phyloP scores from a whole-genome alignment of 2,329 filamentous ascomycete species.

The Apiospora malaysiana region DNA sequence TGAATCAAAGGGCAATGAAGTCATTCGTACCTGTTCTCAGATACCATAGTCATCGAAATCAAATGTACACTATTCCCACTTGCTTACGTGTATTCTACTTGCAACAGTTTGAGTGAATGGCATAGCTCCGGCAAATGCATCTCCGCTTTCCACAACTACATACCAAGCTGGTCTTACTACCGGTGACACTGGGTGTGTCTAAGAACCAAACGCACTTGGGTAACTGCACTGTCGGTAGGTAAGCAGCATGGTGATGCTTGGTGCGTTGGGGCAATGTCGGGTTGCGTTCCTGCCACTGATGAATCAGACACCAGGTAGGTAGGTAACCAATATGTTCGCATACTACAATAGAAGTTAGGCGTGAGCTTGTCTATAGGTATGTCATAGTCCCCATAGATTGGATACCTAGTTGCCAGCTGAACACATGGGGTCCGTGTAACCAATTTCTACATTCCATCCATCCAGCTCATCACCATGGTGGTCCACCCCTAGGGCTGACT shows the following conservation, averaged over 20 bases:
- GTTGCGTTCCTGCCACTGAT: background rate
- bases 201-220: background rate
- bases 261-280: too few relatives aligned
- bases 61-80: constrained; percentile 24
- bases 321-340: background rate
- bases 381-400: background rate
- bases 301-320: too few relatives aligned
- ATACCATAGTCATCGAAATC: constrained; percentile 23
- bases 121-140: too few relatives aligned
- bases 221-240: too few relatives aligned
- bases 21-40: constrained; percentile 18
- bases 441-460: background rate
- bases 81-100: background rate
- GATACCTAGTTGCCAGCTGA: background rate
- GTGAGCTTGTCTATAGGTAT: background rate
- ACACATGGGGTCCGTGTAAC: constrained; percentile 4
- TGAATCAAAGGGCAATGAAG: constrained; percentile 21
- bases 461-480: background rate
- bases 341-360: background rate
- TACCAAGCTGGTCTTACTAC: background rate
- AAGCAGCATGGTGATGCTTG: background rate
- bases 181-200: background rate
- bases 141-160: too few relatives aligned
- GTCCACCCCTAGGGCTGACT: constrained; percentile 14
- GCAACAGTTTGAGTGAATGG: too few relatives aligned